Conservation (phyloP, 1,284 basidiomycete species). For the Singerocomus rubriflavus region DNA sequence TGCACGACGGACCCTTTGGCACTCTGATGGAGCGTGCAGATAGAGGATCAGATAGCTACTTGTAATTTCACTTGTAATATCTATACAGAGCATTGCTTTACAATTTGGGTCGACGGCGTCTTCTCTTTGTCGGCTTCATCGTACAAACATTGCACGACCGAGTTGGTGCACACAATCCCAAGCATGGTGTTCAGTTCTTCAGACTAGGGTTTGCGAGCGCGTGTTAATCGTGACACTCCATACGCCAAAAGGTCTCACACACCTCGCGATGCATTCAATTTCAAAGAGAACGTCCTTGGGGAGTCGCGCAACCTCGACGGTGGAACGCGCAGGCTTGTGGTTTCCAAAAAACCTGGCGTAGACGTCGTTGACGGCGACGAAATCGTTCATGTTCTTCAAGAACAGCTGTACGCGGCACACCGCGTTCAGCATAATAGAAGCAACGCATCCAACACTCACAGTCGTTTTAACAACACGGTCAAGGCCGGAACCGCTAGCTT, state of each 20-base stretch:
- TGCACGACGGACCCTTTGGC: neutral
- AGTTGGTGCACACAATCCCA: neutral
- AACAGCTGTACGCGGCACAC: slow-evolving; percentile 62
- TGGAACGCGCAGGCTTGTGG: slow-evolving; percentile 90
- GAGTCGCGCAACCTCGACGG: slow-evolving; percentile 76
- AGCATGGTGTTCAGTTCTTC: slow-evolving; percentile 15
- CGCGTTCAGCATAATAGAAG: no score
- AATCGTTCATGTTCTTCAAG: slow-evolving; percentile 91
- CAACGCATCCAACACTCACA: slow-evolving; percentile 41
- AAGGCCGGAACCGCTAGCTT: slow-evolving; percentile 76
- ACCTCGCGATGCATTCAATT: slow-evolving; percentile 86
- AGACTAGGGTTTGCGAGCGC: slow-evolving; percentile 9
- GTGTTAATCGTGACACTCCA: neutral
- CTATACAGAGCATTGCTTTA: neutral
- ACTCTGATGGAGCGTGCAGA: neutral
- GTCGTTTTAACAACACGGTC: slow-evolving; percentile 85
- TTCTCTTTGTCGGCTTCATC: neutral
- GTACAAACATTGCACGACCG: neutral
- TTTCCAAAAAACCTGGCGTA: slow-evolving; percentile 83
- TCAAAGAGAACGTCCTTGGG: slow-evolving; percentile 85
- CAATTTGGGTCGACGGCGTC: neutral
- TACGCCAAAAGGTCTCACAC: slow-evolving; percentile 15
- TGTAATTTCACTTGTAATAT: slow-evolving; percentile 11
- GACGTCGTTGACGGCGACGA: slow-evolving; percentile 76
- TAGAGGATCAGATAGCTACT: neutral